phyloP scores from a whole-genome alignment of 768 basidiomycete genomes.

The Termitomyces sp. region DNA sequence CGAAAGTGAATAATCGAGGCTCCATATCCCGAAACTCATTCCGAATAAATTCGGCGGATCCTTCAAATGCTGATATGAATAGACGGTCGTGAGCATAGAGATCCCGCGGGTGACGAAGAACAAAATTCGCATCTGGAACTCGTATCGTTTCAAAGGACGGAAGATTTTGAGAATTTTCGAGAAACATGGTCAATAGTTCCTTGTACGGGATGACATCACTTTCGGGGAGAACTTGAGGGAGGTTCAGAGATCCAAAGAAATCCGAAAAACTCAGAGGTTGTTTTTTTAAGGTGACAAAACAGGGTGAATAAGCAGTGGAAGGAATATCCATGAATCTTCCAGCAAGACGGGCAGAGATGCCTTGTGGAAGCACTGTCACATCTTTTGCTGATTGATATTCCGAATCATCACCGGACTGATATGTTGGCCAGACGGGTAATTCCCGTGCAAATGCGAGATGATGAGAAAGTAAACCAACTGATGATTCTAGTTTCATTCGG shows the following conservation, averaged over 20 bases:
- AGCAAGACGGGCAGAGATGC: slow-evolving; percentile 5
- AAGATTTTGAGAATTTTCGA: background rate
- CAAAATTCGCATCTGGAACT: slow-evolving; percentile 26
- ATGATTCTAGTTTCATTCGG: slow-evolving; percentile 9
- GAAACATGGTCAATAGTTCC: background rate
- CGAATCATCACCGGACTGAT: slow-evolving; percentile 15
- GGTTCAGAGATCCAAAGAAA: slow-evolving; percentile 1
- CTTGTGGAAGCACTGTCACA: slow-evolving; percentile 18
- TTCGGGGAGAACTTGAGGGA: slow-evolving; percentile 4
- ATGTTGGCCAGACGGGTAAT: slow-evolving; percentile 26
- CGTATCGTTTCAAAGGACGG: slow-evolving; percentile 13
- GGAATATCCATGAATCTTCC: slow-evolving; percentile 1
- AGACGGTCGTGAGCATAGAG: slow-evolving; percentile 30
- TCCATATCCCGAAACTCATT: slow-evolving; percentile 24
- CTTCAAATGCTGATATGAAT: slow-evolving; percentile 29
- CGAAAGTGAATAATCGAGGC: slow-evolving; percentile 17
- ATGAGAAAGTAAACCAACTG: slow-evolving; percentile 1
- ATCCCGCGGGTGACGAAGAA: slow-evolving; percentile 17
- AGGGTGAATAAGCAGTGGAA: background rate
- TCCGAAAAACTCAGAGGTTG: background rate
- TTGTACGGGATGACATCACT: background rate
- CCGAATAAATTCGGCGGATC: slow-evolving; percentile 26
- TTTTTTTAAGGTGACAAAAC: background rate
- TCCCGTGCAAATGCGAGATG: slow-evolving; percentile 13
- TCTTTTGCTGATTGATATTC: slow-evolving; percentile 10